Conservation (phyloP, 805 yeast species). For the Cyberlindnera misumaiensis region DNA sequence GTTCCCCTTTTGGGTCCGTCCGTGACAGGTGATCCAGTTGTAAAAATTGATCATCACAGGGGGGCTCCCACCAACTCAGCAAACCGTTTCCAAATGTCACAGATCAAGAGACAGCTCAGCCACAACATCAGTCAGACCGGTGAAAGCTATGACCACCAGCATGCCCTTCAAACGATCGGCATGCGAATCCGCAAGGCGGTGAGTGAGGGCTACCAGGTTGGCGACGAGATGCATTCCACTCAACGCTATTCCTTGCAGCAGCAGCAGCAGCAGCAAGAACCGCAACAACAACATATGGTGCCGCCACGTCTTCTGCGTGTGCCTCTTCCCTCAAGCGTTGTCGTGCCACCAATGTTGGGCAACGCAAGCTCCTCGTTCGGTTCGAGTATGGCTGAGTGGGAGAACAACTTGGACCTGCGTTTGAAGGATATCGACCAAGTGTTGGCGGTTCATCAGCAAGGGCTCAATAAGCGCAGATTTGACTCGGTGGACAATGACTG, state of each 20-base stretch:
- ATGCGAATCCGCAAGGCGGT: slow-evolving; percentile 69
- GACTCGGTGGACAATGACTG: slow-evolving; percentile 22
- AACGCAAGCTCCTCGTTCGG: slow-evolving; percentile 28
- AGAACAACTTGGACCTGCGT: slow-evolving; percentile 28
- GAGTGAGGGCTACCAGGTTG: slow-evolving; percentile 47
- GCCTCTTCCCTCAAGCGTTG: slow-evolving; percentile 27
- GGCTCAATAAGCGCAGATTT: slow-evolving; percentile 22
- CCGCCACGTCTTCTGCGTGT: slow-evolving; percentile 28
- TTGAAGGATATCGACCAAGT: slow-evolving; percentile 27
- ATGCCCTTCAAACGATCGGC: slow-evolving; percentile 48
- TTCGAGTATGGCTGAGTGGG: slow-evolving; percentile 35
- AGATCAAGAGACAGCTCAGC: slow-evolving; percentile 31
- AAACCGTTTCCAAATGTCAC: slow-evolving; percentile 16
- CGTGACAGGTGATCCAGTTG: too few species aligned
- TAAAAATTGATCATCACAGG: too few species aligned
- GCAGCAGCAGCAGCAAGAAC: slow-evolving; percentile 17
- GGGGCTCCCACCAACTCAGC: too few species aligned
- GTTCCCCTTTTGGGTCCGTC: too few species aligned
- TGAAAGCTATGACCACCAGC: slow-evolving; percentile 29
- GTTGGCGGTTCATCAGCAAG: slow-evolving; percentile 13
- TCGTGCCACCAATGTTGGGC: slow-evolving; percentile 30
- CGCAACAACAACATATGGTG: slow-evolving; percentile 6
- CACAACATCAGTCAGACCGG: slow-evolving; percentile 19
- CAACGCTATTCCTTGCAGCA: slow-evolving; percentile 7
- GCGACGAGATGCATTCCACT: slow-evolving; percentile 11